Evolutionary conservation across 1,284 basidiomycete species (phyloP).

Genomic region (Pascua sp.): DNA sequence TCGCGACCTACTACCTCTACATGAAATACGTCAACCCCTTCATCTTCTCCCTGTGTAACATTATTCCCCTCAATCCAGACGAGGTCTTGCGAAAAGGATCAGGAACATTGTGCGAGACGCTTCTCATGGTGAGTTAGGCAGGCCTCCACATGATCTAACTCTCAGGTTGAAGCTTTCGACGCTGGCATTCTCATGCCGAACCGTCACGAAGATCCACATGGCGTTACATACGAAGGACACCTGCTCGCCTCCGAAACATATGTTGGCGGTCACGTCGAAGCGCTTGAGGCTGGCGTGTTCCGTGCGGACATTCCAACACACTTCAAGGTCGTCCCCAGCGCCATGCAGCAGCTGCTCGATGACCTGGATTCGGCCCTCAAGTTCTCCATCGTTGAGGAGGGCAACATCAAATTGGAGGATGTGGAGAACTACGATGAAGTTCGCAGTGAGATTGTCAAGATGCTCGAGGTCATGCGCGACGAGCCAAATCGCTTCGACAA

Average conservation of each 20-base stretch:
- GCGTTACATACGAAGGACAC: constrained; percentile 93
- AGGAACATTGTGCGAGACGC: constrained; percentile 94
- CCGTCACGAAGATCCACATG: constrained; percentile 86
- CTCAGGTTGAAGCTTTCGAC: constrained; percentile 88
- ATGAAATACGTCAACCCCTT: constrained; percentile 99
- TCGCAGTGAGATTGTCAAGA: constrained; percentile 69
- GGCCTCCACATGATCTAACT: constrained; percentile 9
- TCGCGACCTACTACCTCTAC: constrained; percentile 98
- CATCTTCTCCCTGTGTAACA: constrained; percentile 99
- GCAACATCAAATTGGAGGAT: constrained; percentile 70
- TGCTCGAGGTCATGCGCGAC: constrained; percentile 87
- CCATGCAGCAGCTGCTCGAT: constrained; percentile 89
- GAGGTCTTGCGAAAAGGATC: constrained; percentile 95
- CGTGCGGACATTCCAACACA: constrained; percentile 91
- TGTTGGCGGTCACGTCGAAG: constrained; percentile 98
- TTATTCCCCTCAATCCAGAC: constrained; percentile 95
- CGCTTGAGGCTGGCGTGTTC: constrained; percentile 96
- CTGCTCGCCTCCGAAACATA: constrained; percentile 95
- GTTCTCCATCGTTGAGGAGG: constrained; percentile 89
- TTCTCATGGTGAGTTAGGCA: constrained; percentile 77
- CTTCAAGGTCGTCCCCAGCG: constrained; percentile 88
- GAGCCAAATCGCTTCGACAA: constrained; percentile 82
- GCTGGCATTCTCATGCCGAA: constrained; percentile 97
- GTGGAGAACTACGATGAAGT: constrained; percentile 97
- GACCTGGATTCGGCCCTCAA: constrained; percentile 87